Evolutionary conservation across 495 filamentous ascomycete species (phyloP).

Genomic region (Xylaria grammica): DNA sequence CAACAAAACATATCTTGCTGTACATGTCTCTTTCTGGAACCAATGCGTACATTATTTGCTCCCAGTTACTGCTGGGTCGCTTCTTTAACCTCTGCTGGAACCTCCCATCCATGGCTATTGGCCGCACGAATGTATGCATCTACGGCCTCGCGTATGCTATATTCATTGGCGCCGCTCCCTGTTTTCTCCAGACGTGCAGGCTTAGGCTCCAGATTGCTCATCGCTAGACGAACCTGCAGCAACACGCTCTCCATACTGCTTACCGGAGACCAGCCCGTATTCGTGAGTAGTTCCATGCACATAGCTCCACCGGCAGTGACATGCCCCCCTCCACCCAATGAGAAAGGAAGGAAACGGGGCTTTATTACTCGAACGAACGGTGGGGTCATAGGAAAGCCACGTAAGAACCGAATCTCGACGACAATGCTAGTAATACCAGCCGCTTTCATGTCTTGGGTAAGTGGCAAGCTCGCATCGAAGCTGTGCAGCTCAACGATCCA

Average conservation of each 20-base stretch:
- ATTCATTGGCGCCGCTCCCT: constrained; percentile 44
- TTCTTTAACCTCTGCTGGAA: constrained; percentile 50
- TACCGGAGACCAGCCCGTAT: constrained; percentile 77
- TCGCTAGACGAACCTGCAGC: constrained; percentile 79
- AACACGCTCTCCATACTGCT: constrained; percentile 79
- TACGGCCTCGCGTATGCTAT: constrained; percentile 72
- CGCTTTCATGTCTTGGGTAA: constrained; percentile 76
- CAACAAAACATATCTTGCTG: too few species aligned
- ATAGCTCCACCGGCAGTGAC: constrained; percentile 87
- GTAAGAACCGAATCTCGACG: constrained; percentile 79
- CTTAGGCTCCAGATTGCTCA: constrained; percentile 69
- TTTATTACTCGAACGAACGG: constrained; percentile 87
- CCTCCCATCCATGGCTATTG: constrained; percentile 65
- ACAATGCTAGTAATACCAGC: constrained; percentile 68
- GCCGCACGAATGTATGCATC: constrained; percentile 75
- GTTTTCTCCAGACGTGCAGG: constrained; percentile 69
- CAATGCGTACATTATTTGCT: too few species aligned
- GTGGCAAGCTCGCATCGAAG: constrained; percentile 70
- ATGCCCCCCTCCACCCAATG: constrained; percentile 80
- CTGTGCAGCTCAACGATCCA: constrained; percentile 93
- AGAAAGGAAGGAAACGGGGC: constrained; percentile 76
- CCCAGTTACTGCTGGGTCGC: too few species aligned
- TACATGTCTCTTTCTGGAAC: too few species aligned
- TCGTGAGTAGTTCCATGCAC: constrained; percentile 92
- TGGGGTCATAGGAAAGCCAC: constrained; percentile 75